Base-by-base conservation (phyloP, 2,329 filamentous ascomycete genomes). In the Pyrenochaeta sp. region DNA sequence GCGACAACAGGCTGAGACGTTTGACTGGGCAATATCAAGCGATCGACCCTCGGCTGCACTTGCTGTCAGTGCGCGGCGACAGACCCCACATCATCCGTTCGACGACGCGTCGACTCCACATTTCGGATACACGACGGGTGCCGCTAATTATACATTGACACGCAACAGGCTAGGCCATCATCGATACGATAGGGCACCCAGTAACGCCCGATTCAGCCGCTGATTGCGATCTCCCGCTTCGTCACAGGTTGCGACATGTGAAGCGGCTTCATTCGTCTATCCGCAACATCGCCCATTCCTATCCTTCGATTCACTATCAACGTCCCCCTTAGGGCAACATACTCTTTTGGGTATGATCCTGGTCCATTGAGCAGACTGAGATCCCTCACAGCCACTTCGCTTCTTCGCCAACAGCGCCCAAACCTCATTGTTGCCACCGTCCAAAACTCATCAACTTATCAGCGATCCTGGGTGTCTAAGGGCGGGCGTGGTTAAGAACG, bases 211-310 rank as follows among this genome's bases (percentile, higher is more conserved):
- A n/a, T 28, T 6, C 48, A 22, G 36, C 22, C 34, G 36, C 36
- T 42, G 10, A 50, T 50, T 50, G 36, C 27, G 48, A 50, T 50
- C 15, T 50, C 13, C 36, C 27, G 48, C 37, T 24, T 39, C 48
- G 48, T 50, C 32, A 32, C 36, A 42, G n/a, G 15, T 22, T 30
- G 24, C 24, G 15, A 7, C 22, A 15, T 10, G n/a, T 9, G 15
- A 30, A 36, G 48, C 25, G 36, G 36, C 27, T 9, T 42, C 12
- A 44, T 47, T 30, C 30, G 28, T 30, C 24, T 6, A 46, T 8
- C 24, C n/a, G 24, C 13, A 46, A 32, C 44, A 46, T 27, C 37
- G 24, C 22, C 22, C 25, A 27, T 27, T 25, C 9, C 34, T 39
- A 40, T 42, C 37, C 5, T 27, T n/a, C 4, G 15, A 42, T n/a